Evolutionary conservation across 352 stramenopile species (phyloP).

Genomic region (Pythium sp.): DNA sequence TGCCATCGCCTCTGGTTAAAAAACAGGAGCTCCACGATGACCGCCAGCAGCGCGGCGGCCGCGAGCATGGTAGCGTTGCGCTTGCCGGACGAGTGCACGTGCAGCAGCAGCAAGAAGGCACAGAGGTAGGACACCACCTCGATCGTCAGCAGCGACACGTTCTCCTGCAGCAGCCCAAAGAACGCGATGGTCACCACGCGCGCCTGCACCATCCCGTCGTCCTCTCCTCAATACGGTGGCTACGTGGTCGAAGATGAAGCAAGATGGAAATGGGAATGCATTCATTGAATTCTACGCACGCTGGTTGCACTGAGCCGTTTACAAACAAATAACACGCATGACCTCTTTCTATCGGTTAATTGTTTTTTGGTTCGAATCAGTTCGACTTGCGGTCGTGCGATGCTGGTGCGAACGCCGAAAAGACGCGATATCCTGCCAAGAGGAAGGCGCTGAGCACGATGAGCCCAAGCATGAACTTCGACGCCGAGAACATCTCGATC

Average conservation of each 20-base stretch:
- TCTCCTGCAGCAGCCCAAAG: conserved; percentile 74
- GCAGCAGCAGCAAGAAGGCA: conserved; percentile 67
- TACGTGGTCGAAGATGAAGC: not conserved
- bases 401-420: conserved; percentile 16
- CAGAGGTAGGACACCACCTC: conserved; percentile 57
- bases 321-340: not conserved
- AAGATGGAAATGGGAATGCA: not conserved
- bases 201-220: conserved; percentile 27
- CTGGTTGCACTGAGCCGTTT: not conserved
- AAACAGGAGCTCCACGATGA: conserved; percentile 64
- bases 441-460: conserved; percentile 43
- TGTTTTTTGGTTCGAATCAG: conserved; percentile 14
- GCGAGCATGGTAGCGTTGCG: conserved; percentile 65
- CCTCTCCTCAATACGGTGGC: not conserved
- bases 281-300: not conserved
- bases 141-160: conserved; percentile 65
- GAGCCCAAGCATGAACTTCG: conserved; percentile 37
- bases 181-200: conserved; percentile 64
- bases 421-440: conserved; percentile 42
- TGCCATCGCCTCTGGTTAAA: conserved; percentile 67
- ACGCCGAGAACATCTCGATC: conserved; percentile 26
- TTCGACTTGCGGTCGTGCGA: conserved; percentile 30
- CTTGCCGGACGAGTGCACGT: conserved; percentile 74
- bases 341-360: conserved; percentile 8
- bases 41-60: conserved; percentile 44